phyloP scores from a whole-genome alignment of 768 basidiomycete genomes.

The Wakefieldia striispora region DNA sequence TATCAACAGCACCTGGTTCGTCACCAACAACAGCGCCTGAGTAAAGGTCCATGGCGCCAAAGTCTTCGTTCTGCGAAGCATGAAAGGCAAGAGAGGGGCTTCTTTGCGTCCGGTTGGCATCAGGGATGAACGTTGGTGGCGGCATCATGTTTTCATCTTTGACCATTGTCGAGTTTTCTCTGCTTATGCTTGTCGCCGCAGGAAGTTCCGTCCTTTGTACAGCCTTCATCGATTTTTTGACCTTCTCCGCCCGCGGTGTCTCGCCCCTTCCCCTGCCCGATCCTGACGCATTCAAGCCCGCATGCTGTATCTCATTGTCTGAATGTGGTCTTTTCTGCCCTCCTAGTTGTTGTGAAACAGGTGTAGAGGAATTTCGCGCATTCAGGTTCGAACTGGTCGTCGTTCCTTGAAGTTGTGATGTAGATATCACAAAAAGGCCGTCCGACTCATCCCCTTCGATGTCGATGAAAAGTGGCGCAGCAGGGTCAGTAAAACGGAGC shows the following conservation, averaged over 20 bases:
- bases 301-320: conserved; percentile 23
- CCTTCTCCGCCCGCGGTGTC: conserved; percentile 46
- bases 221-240: conserved; percentile 37
- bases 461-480: conserved; percentile 73
- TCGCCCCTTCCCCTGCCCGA: conserved; percentile 27
- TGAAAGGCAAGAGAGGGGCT: conserved; percentile 11
- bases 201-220: conserved; percentile 30
- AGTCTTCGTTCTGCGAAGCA: conserved; percentile 16
- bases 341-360: conserved; percentile 6
- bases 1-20: conserved; percentile 1
- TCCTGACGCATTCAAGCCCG: conserved; percentile 29
- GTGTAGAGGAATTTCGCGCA: conserved; percentile 17
- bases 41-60: conserved; percentile 14
- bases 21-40: not conserved
- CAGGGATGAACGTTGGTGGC: conserved; percentile 32
- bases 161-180: conserved; percentile 12
- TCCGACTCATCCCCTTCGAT: conserved; percentile 67
- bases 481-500: conserved; percentile 73
- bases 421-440: conserved; percentile 75
- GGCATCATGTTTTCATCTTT: conserved; percentile 38
- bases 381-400: conserved; percentile 16
- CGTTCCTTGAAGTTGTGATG: conserved; percentile 53
- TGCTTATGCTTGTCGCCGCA: conserved; percentile 6
- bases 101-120: conserved; percentile 11
- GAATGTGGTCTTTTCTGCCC: conserved; percentile 22